Evolutionary conservation across 116 monocot genomes (phyloP), one percentile per base, ranked within the genome.

Genomic region (Cymodocea nodosa): DNA sequence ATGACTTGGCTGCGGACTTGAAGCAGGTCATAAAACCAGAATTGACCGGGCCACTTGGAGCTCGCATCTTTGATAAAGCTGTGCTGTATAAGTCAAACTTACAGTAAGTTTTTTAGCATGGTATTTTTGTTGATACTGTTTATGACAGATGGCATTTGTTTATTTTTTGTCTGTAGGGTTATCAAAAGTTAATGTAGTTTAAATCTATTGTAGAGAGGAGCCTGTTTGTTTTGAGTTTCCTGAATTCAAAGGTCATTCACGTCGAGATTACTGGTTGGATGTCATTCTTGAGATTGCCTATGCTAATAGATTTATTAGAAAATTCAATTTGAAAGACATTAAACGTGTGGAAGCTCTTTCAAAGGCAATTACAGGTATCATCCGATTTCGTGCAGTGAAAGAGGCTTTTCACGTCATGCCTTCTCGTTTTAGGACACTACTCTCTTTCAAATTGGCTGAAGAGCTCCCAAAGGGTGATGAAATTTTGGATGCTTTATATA

Each of bases 31-130:
- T 98, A 70, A 98, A 98, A 63, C 86, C 86, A 71, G 92, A 92
- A 49, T 68, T 82, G 75, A 92, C 86, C 62, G 98, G 98, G 40
- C 98, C 98, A 53, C 84, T 89, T 77, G 98, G 98, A 35, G 82
- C 92, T 74, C 98, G 86, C 51, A 78, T 98, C 51, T 98, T 98
- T 80, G 89, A 98, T 64, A 98, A 86, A 48, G 98, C 92, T 71
- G 89, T 98, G 25, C 89, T 98, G 92, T 98, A 89, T 63, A 98
- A 86, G 52, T 78, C 98, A 16, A 86, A 34, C 20, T 70, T 65
- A 59, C 12, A 82, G 97, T 97, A 78, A 87, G 97, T 84, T 25
- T 58, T 60, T 44, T 24, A 12, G 36, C 17, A 62, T 4, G 6
- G 18, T 37, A 35, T 36, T 13, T 17, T 36, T 62, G 17, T 36